A percentile compares a stretch with the other conserved stretches of the same genome.
Evolutionary conservation across 2,329 filamentous ascomycete species (phyloP).

Genomic region (Akanthomyces lecanii): DNA sequence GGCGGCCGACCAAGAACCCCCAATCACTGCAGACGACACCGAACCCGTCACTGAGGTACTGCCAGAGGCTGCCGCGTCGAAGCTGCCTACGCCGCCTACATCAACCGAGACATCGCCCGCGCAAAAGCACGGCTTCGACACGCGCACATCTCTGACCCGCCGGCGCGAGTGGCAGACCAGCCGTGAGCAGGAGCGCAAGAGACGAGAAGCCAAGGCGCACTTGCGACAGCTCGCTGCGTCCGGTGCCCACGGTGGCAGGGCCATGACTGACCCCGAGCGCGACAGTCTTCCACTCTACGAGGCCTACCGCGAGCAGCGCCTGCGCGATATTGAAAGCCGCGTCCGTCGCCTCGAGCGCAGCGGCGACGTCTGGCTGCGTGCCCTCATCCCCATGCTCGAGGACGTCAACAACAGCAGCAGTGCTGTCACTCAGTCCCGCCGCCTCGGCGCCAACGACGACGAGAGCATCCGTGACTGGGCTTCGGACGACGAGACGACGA

Average conservation of each 20-base stretch:
- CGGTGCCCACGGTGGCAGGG: constrained; percentile 21
- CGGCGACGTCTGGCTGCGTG: constrained; percentile 42
- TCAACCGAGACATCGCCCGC: constrained; percentile 28
- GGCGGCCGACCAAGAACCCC: not conserved
- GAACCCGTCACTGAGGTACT: not conserved
- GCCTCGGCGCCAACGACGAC: constrained; percentile 12
- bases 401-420: constrained; percentile 34
- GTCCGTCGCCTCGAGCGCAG: constrained; percentile 44
- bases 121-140: constrained; percentile 22
- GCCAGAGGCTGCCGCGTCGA: constrained; percentile 6
- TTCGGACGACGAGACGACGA: constrained; percentile 30
- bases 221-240: constrained; percentile 21
- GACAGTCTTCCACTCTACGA: constrained; percentile 38
- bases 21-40: not conserved
- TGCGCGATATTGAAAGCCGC: constrained; percentile 45
- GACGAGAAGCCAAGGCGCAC: constrained; percentile 23
- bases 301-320: constrained; percentile 37
- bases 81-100: constrained; percentile 27
- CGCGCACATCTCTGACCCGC: constrained; percentile 30
- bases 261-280: constrained; percentile 25
- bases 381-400: constrained; percentile 42
- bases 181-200: constrained; percentile 27
- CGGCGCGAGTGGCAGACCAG: constrained; percentile 33
- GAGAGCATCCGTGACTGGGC: constrained; percentile 25
- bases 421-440: not conserved